Conservation (phyloP, 192 early-diverging fungal genomes). For the Gamsiella multidivaricata region DNA sequence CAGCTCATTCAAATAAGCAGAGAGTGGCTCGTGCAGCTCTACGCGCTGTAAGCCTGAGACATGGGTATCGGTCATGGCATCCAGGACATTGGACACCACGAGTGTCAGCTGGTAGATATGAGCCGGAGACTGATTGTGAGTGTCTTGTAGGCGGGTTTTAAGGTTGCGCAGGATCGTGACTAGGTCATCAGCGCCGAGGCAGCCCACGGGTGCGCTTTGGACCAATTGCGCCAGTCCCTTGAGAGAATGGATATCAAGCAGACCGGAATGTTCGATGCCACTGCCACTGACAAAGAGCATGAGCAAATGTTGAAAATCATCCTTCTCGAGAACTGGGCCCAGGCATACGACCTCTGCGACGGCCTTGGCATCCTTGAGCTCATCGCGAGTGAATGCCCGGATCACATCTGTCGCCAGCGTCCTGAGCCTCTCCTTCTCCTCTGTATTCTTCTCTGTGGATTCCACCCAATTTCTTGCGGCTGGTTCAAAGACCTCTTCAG, state of each 20-base stretch:
- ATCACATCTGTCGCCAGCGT: too few relatives aligned
- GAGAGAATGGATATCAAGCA: neutral
- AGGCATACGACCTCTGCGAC: too few relatives aligned
- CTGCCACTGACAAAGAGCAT: too few relatives aligned
- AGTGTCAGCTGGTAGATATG: constrained; percentile 11
- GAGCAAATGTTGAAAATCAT: too few relatives aligned
- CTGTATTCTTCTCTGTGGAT: too few relatives aligned
- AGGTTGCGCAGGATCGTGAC: neutral
- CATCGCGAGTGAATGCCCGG: too few relatives aligned
- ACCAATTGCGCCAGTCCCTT: constrained; percentile 2
- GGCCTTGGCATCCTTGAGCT: too few relatives aligned
- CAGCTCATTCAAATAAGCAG: neutral
- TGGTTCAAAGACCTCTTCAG: too few relatives aligned
- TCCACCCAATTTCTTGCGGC: too few relatives aligned
- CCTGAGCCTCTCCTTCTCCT: too few relatives aligned
- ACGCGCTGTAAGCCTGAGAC: neutral
- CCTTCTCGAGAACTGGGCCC: too few relatives aligned
- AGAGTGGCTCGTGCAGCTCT: neutral
- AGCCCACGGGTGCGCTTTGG: neutral
- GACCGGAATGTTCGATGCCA: too few relatives aligned
- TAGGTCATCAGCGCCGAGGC: neutral
- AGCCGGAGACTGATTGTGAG: neutral
- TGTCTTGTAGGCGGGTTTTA: neutral
- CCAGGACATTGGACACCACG: neutral
- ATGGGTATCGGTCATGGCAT: neutral